These are phyloP conservation scores for Ceratocystis colombiana DNA, from an alignment of 2,329 filamentous ascomycete genomes.

Conservation along the genomic window DNA sequence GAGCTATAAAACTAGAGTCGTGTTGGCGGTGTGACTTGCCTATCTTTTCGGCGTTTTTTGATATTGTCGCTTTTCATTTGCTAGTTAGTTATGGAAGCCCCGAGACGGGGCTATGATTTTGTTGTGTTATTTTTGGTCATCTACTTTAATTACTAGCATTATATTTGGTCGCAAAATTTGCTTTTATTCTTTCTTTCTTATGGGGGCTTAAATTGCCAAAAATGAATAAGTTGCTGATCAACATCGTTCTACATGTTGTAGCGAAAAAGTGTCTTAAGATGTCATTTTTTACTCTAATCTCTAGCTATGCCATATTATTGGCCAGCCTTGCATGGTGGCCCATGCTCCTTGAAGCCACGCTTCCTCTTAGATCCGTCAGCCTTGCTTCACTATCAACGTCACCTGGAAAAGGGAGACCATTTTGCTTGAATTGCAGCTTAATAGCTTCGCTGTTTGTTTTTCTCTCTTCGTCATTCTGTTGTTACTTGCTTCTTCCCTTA, in stretches of 20 bases:
- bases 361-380: constrained; percentile 15
- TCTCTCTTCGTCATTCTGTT: neutral
- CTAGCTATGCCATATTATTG: neutral
- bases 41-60: neutral
- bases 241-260: neutral
- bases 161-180: neutral
- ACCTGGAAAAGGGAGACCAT: neutral
- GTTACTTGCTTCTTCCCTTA: neutral
- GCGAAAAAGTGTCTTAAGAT: constrained; percentile 2
- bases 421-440: constrained; percentile 1
- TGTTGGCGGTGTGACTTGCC: neutral
- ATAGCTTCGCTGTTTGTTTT: neutral
- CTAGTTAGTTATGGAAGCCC: neutral
- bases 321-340: constrained; percentile 13
- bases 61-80: neutral
- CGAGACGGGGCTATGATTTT: neutral
- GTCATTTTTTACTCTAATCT: neutral
- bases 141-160: neutral
- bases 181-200: too few relatives aligned
- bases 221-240: neutral
- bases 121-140: neutral
- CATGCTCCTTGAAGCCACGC: constrained; percentile 18
- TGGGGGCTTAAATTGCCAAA: neutral
- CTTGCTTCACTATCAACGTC: constrained; percentile 15
- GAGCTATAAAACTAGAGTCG: constrained; percentile 4